Evolutionary conservation across 352 stramenopile species (phyloP).

Genomic region (Saprolegnia parasitica): DNA sequence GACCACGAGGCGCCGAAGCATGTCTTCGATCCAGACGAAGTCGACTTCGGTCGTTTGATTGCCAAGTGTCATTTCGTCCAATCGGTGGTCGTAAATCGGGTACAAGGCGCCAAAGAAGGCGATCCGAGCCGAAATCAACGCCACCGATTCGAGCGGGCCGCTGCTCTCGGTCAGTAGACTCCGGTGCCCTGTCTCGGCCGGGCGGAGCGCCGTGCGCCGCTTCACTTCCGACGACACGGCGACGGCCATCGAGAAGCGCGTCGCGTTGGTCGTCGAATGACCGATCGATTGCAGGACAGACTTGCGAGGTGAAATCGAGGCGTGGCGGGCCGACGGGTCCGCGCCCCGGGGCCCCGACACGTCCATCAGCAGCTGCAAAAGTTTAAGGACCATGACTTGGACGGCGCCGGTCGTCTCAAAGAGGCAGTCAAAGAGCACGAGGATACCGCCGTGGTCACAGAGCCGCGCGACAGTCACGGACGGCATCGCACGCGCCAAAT

Average conservation of each 20-base stretch:
- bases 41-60: conserved; percentile 15
- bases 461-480: neutral
- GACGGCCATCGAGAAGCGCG: conserved; percentile 2
- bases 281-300: neutral
- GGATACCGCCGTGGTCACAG: conserved; percentile 18
- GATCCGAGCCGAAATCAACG: conserved; percentile 11
- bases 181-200: neutral
- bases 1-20: conserved; percentile 18
- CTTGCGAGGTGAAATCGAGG: neutral
- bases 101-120: conserved; percentile 12
- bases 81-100: conserved; percentile 12
- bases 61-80: conserved; percentile 19
- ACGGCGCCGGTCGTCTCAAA: neutral
- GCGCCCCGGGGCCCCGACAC: neutral
- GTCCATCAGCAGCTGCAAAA: conserved; percentile 6
- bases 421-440: conserved; percentile 18
- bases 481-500: neutral
- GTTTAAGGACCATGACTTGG: neutral
- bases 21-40: conserved; percentile 24
- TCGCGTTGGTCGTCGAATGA: neutral
- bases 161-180: neutral
- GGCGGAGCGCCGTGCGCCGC: neutral
- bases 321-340: neutral
- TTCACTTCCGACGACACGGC: neutral
- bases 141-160: neutral